Evolutionary conservation across 805 yeast genomes (phyloP), one percentile per base, ranked within the genome.

Genomic region (Ogataea parapolymorpha): DNA sequence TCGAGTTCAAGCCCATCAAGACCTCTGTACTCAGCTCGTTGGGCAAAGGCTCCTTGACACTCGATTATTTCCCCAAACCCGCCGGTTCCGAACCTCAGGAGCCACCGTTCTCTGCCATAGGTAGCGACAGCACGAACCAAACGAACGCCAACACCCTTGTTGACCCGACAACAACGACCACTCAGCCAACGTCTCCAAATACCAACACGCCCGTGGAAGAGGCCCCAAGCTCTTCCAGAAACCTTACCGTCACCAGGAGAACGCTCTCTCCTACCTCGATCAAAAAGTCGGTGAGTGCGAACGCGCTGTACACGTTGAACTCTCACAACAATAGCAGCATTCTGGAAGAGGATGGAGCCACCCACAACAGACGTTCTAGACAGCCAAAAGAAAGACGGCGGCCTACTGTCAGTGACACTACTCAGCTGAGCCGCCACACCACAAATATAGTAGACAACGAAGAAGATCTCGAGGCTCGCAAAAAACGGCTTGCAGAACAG

Each of bases 1-100:
- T 77, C 15, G 71, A 65, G 23, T 77, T 77, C 49, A 71, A 63
- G 40, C 70, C 79, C 0, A 58, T 77, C 4, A 62, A 74, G 34
- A 69, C 69, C 29, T 63, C 77, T 3, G 71, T 77, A 0, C 45
- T 75, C 17, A 68, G 65, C 40, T 67, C 79, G 0, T 42, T 77
- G 35, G 82, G 82, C 2, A 59, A 65, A 31, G 82, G 82, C 2
- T 63, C 67, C 18, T 60, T 77, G 30, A 51, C 68, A 0, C 53
- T 73, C 10, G 68, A 61, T 15, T 41, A 53, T 34, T 65, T 65
- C 26, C 60, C 58, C n/a, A 44, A 44, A 10, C 39, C 35, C 10
- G 32, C n/a, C 5, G 39, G 25, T 9, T 27, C 25, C 14, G 22
- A 18, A 9, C 4, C 32, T 4, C 38, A 22, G 6, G 43, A 40